Base-by-base conservation (phyloP, 371 early-diverging fungal species). In the Ecytonucleospora hepatopenaei region DNA sequence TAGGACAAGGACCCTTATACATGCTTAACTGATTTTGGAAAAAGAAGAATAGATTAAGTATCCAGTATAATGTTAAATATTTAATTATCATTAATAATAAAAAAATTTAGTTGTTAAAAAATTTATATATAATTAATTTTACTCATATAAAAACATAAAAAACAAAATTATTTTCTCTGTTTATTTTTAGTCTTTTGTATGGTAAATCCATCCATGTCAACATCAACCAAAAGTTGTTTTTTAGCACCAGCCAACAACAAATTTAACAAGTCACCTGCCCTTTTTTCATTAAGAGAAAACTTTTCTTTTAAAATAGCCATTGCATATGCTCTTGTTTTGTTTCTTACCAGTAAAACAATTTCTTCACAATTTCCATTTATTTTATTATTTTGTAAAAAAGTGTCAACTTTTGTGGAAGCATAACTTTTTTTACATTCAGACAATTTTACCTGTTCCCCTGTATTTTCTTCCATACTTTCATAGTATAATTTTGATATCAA, bases 151-250 rank as follows among this genome's bases (percentile, higher is more conserved):
- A n/a, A n/a, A n/a, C n/a, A n/a, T n/a, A n/a, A n/a, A n/a, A n/a
- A n/a, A n/a, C n/a, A n/a, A n/a, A n/a, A n/a, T n/a, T n/a, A 12
- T 40, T n/a, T n/a, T 40, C n/a, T 8, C 40, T 40, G 8, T n/a
- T 40, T 40, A 40, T 58, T 47, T 19, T 51, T 60, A 5, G 5
- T 23, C 21, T 57, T 57, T 3, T 57, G 8, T 21, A 70, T 70
- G 1, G 16, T 51, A 71, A 73, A 76, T n/a, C 77, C 77, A 51
- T 76, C 73, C 46, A 68, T 68, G 48, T 68, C 65, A 16, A 65
- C 61, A 61, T 76, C 74, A 4, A 21, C 28, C 31, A 67, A 56
- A 5, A 76, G 62, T 35, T 60, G 57, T 5, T 49, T 34, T 27
- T 65, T 55, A 3, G 74, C 56, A 23, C 71, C 73, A 16, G 69